Percentiles rank a stretch among this genome's conserved stretches.
These are phyloP conservation scores for Alloteropsis semialata DNA, from an alignment of 176 grass and related monocot species.

Conservation along the genomic window DNA sequence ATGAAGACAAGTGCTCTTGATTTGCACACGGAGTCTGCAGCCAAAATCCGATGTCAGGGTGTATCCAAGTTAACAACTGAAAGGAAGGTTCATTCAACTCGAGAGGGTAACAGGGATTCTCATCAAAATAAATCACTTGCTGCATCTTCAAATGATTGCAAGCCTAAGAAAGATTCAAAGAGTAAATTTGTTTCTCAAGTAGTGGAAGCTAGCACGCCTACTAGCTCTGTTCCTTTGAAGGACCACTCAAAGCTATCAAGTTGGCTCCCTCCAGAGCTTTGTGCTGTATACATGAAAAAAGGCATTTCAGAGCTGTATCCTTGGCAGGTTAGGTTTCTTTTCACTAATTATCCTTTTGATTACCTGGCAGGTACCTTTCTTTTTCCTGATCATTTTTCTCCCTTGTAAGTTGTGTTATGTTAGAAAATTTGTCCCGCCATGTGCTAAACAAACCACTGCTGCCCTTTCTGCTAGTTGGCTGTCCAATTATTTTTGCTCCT, in stretches of 20 bases:
- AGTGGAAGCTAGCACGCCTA: constrained; percentile 50
- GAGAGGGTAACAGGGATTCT: not conserved
- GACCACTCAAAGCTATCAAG: constrained; percentile 63
- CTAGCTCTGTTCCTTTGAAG: constrained; percentile 62
- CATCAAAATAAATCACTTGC: not conserved
- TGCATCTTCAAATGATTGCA: constrained; percentile 21
- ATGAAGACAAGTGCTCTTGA: constrained; percentile 16
- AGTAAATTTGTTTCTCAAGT: constrained; percentile 40
- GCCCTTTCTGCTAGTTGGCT: constrained; percentile 10
- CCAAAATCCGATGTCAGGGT: not conserved
- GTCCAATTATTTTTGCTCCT: not conserved
- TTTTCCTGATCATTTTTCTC: not conserved
- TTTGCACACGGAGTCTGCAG: not conserved
- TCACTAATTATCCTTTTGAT: constrained; percentile 5
- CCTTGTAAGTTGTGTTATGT: not conserved
- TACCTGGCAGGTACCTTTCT: not conserved
- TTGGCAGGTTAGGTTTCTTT: constrained; percentile 74
- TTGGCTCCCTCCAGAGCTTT: constrained; percentile 84
- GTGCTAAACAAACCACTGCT: constrained; percentile 1
- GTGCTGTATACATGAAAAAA: constrained; percentile 81
- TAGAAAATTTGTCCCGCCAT: not conserved
- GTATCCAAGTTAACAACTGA: constrained; percentile 20
- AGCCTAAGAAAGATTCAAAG: constrained; percentile 30
- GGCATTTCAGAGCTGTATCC: constrained; percentile 81
- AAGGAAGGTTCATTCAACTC: constrained; percentile 5